Base-by-base conservation (phyloP, 129 eudicot genomes). In the Centella asiatica region DNA sequence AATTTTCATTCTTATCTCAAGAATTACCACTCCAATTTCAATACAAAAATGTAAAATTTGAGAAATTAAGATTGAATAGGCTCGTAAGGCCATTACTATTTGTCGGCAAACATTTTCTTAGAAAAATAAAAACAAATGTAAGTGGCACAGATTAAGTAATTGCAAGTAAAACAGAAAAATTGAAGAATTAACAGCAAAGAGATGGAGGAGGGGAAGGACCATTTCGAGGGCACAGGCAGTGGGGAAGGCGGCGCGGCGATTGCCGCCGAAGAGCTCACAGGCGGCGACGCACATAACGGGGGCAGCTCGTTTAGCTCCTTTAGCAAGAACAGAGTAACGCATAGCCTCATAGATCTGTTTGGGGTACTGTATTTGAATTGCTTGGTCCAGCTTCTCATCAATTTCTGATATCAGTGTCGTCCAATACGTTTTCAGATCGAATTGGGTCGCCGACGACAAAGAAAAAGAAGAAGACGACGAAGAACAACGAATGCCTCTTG, bases 141-240 rank as follows among this genome's bases (percentile, higher is more conserved):
- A n/a, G n/a, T n/a, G n/a, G n/a, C n/a, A n/a, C n/a, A n/a, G n/a
- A n/a, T n/a, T n/a, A n/a, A n/a, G 11, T 36, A 13, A 37, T 7
- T 37, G 2, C 42, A 37, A 55, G 52, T 31, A 20, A 2, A 8
- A 26, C 6, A 40, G 40, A 46, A 26, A 51, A 15, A 52, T n/a
- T n/a, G n/a, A n/a, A n/a, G n/a, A 60, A 39, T 19, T 24, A 23
- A 13, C 4, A 6, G 39, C n/a, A 14, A 60, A 31, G 9, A 57
- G 40, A 34, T 34, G 44, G 31, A 19, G 17, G 10, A 31, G 11
- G 48, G 37, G 42, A 17, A 5, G 24, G 4, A 8, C 97, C 97
- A 90, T 86, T 74, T 90, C 97, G 47, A 90, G 95, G 51, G 97
- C 97, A 70, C 97, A 90, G n/a, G 97, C 97, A 39, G 97, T 90